Evolutionary conservation across 164 flowering plant genomes (phyloP).

Genomic region (Chloranthus sessilifolius): DNA sequence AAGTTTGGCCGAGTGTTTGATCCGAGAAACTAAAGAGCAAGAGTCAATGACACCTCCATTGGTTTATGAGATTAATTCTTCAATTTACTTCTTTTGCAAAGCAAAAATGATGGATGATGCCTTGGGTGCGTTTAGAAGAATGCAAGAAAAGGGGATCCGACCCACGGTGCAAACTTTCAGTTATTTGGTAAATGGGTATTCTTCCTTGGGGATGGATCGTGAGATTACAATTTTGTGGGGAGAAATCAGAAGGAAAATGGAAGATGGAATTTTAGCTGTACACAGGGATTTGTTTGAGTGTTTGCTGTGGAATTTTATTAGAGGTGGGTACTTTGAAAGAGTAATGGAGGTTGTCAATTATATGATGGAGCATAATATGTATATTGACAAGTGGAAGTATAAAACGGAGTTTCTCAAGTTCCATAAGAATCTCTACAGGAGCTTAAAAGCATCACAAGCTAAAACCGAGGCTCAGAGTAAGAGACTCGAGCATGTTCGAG

Average conservation of each 20-base stretch:
- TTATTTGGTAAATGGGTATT: conserved; percentile 45
- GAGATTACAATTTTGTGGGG: conserved; percentile 87
- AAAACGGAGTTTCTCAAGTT: conserved; percentile 61
- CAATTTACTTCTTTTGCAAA: conserved; percentile 73
- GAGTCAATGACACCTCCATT: conserved; percentile 15
- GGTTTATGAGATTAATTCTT: conserved; percentile 56
- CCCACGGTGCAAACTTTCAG: conserved; percentile 62
- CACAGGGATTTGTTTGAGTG: conserved; percentile 58
- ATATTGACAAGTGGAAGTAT: conserved; percentile 57
- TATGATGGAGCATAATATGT: conserved; percentile 49
- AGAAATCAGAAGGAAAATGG: conserved; percentile 64
- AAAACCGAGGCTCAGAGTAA: conserved; percentile 61
- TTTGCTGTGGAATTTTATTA: conserved; percentile 56
- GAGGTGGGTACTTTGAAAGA: conserved; percentile 89
- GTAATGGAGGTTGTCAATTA: conserved; percentile 59
- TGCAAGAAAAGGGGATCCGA: conserved; percentile 45
- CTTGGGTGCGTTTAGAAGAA: conserved; percentile 40
- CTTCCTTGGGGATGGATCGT: conserved; percentile 58
- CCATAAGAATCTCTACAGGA: conserved; percentile 72
- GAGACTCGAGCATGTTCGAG: conserved; percentile 60
- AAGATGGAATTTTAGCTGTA: conserved; percentile 19
- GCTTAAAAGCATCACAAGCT: conserved; percentile 41
- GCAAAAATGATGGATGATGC: conserved; percentile 91
- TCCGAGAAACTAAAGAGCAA: conserved; percentile 29
- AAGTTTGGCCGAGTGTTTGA: conserved; percentile 32